Evolutionary conservation across 2,329 filamentous ascomycete genomes (phyloP).

Genomic region (Tetracladium maxilliforme): DNA sequence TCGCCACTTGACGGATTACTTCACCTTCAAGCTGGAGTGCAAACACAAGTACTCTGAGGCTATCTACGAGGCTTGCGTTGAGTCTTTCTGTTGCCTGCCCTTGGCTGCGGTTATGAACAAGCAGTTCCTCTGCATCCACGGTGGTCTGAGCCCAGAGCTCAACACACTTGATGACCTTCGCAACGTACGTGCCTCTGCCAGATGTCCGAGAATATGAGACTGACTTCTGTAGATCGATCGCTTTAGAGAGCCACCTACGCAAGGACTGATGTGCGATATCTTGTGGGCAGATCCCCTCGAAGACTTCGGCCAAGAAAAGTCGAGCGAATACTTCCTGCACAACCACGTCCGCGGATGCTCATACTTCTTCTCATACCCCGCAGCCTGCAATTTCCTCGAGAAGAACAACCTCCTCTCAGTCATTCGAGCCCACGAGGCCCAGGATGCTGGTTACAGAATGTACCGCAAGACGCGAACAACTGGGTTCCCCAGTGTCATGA

Average conservation of each 20-base stretch:
- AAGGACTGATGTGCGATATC: conserved; percentile 98
- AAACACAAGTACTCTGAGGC: conserved; percentile 98
- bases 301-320: conserved; percentile 98
- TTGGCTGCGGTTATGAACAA: conserved; percentile 99
- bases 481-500: conserved; percentile 98
- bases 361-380: conserved; percentile 98
- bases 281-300: conserved; percentile 97
- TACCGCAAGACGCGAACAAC: conserved; percentile 97
- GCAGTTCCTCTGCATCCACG: conserved; percentile 97
- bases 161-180: conserved; percentile 92
- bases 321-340: conserved; percentile 92
- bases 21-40: conserved; percentile 99
- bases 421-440: conserved; percentile 94
- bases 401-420: conserved; percentile 97
- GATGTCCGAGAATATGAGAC: conserved; percentile 1
- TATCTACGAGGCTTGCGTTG: conserved; percentile 95
- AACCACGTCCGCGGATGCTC: conserved; percentile 98
- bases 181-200: conserved; percentile 40
- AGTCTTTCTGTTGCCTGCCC: conserved; percentile 89
- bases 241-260: conserved; percentile 92
- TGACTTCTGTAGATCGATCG: conserved; percentile 61
- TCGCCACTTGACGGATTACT: conserved; percentile 97
- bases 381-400: conserved; percentile 91
- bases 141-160: conserved; percentile 86
- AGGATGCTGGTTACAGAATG: conserved; percentile 98